These are phyloP conservation scores for Colletotrichum tofieldiae DNA, from an alignment of 2,329 filamentous ascomycete species.

Conservation along the genomic window DNA sequence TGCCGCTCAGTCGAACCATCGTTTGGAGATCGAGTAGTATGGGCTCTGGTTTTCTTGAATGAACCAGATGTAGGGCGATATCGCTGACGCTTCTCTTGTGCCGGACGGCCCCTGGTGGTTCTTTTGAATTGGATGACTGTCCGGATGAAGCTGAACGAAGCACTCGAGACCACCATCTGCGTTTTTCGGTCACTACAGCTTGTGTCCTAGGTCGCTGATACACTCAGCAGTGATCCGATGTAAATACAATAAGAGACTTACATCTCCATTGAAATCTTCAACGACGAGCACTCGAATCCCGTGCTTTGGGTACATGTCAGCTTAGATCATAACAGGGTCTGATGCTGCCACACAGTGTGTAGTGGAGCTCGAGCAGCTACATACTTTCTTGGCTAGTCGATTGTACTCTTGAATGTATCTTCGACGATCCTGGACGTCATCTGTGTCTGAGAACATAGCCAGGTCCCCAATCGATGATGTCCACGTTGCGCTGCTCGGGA, in stretches of 20 bases:
- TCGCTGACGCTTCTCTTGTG: conserved; percentile 72
- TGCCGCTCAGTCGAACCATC: conserved; percentile 75
- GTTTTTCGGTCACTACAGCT: conserved; percentile 48
- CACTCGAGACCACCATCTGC: conserved; percentile 57
- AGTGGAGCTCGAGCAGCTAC: neutral
- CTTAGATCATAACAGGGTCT: neutral
- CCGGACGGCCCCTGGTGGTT: conserved; percentile 46
- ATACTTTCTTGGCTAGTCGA: conserved; percentile 70
- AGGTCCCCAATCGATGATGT: conserved; percentile 69
- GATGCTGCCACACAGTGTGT: neutral
- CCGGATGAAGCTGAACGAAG: conserved; percentile 48
- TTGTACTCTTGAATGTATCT: conserved; percentile 73
- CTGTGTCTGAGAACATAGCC: conserved; percentile 63
- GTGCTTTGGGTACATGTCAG: conserved; percentile 58
- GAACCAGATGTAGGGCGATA: conserved; percentile 63
- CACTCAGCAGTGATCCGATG: neutral
- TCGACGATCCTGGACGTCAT: conserved; percentile 64
- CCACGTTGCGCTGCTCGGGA: conserved; percentile 70
- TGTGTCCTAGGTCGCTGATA: conserved; percentile 25
- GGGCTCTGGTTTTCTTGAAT: conserved; percentile 60
- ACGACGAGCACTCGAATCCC: conserved; percentile 62
- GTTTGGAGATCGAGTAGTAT: conserved; percentile 67
- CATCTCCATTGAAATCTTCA: conserved; percentile 51
- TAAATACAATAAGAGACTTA: conserved; percentile 1
- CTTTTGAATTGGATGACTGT: conserved; percentile 14